phyloP scores from a whole-genome alignment of 169 alveolate species.

The Cryptosporidium sp. region DNA sequence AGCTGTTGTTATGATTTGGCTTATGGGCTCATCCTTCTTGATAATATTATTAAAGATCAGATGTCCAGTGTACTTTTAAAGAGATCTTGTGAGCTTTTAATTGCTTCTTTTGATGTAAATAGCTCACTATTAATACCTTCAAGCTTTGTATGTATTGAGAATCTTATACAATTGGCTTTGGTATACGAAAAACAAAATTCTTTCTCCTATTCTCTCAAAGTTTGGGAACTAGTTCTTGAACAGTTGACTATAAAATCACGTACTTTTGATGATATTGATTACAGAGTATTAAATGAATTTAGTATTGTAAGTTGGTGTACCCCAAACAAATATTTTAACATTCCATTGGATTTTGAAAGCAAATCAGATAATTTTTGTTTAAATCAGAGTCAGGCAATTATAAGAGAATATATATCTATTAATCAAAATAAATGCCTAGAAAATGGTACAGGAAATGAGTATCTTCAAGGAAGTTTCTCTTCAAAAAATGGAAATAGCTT shows the following conservation, averaged over 20 bases:
- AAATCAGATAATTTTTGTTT: neutral
- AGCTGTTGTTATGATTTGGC: conserved; percentile 70
- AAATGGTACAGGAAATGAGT: neutral
- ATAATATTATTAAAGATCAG: conserved; percentile 38
- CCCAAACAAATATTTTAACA: conserved; percentile 54
- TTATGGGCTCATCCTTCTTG: conserved; percentile 23
- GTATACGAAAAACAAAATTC: conserved; percentile 47
- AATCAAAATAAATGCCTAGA: neutral
- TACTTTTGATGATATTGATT: conserved; percentile 57
- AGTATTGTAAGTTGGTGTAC: conserved; percentile 66
- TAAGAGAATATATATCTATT: conserved; percentile 6
- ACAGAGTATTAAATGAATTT: conserved; percentile 52
- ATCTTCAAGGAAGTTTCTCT: neutral
- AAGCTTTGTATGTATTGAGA: conserved; percentile 38
- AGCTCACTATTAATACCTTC: conserved; percentile 36
- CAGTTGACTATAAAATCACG: conserved; percentile 40
- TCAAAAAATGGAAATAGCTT: neutral
- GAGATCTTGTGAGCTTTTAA: conserved; percentile 55
- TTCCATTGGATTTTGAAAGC: conserved; percentile 9
- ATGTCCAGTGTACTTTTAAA: conserved; percentile 26
- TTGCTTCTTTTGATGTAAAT: conserved; percentile 67
- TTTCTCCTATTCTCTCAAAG: conserved; percentile 17
- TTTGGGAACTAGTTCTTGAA: conserved; percentile 51
- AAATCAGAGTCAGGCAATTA: neutral
- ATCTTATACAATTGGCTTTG: conserved; percentile 49